A percentile compares a stretch with the other conserved stretches of the same genome.
Conservation (phyloP, 2,329 filamentous ascomycete genomes). For the Ophioceras dolichostomum region DNA sequence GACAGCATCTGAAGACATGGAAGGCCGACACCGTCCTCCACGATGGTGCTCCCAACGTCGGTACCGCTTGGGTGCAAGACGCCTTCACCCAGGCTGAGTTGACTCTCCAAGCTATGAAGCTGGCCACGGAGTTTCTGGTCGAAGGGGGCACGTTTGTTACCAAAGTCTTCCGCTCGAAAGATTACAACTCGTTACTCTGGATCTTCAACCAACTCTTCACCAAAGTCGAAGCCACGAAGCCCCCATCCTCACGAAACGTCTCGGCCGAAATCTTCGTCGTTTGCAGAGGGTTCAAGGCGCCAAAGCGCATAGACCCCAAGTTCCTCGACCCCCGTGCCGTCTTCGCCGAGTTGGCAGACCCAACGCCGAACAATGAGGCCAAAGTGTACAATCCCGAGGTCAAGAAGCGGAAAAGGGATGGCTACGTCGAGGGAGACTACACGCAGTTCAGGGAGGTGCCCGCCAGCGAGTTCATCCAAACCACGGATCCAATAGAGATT, state of each 20-base stretch:
- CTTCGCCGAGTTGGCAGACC: conserved; percentile 80
- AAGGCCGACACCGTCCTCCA: conserved; percentile 94
- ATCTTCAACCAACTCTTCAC: conserved; percentile 94
- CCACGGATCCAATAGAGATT: conserved; percentile 83
- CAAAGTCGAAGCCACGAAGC: conserved; percentile 95
- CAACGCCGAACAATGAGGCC: conserved; percentile 87
- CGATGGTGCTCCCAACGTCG: conserved; percentile 95
- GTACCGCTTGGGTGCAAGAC: conserved; percentile 96
- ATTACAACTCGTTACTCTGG: conserved; percentile 93
- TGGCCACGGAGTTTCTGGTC: conserved; percentile 85
- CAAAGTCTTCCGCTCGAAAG: conserved; percentile 94
- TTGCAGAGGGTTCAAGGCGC: conserved; percentile 88
- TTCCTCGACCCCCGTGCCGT: conserved; percentile 84
- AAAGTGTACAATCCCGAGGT: conserved; percentile 96
- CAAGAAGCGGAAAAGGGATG: conserved; percentile 95
- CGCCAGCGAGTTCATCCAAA: conserved; percentile 90
- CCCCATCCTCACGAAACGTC: conserved; percentile 88
- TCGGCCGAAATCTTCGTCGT: conserved; percentile 99
- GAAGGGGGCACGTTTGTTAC: conserved; percentile 91
- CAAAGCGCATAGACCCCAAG: conserved; percentile 82
- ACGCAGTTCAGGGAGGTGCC: conserved; percentile 82
- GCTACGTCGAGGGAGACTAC: conserved; percentile 94
- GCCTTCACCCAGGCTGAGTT: conserved; percentile 96
- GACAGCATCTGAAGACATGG: conserved; percentile 85
- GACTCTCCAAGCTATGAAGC: conserved; percentile 77